Percentiles rank a stretch among this genome's conserved stretches.
Evolutionary conservation across 1,139 yeast species (phyloP).

Genomic region (Yamadazyma spencermartinsiae): DNA sequence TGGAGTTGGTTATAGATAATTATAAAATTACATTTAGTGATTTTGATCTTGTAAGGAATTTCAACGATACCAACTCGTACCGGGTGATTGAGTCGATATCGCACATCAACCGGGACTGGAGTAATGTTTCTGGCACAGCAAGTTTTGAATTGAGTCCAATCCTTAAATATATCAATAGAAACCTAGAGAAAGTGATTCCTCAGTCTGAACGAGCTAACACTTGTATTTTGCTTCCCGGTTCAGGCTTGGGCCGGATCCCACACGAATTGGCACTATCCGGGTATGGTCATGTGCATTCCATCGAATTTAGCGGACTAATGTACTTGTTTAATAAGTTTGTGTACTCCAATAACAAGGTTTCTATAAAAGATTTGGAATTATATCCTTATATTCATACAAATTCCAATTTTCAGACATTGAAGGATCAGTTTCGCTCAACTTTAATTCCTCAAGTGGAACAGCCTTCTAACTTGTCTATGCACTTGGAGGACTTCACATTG

Average conservation of each 20-base stretch:
- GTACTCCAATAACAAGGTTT: constrained; percentile 23
- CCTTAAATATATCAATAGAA: constrained; percentile 43
- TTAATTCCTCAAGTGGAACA: constrained; percentile 31
- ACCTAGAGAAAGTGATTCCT: constrained; percentile 30
- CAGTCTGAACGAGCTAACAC: constrained; percentile 32
- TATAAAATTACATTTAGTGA: constrained; percentile 42
- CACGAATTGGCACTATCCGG: constrained; percentile 50
- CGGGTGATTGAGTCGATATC: constrained; percentile 70
- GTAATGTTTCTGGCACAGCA: not conserved
- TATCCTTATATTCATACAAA: constrained; percentile 72
- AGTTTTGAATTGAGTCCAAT: constrained; percentile 52
- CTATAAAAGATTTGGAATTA: constrained; percentile 26
- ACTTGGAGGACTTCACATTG: constrained; percentile 65
- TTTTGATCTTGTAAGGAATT: constrained; percentile 28
- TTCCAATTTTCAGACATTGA: constrained; percentile 59
- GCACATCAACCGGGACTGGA: constrained; percentile 78
- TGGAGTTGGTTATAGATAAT: constrained; percentile 35
- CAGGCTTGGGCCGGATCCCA: constrained; percentile 75
- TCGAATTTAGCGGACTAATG: constrained; percentile 77
- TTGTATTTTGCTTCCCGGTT: constrained; percentile 69
- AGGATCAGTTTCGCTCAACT: constrained; percentile 55
- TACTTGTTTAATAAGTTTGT: constrained; percentile 59
- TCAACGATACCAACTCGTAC: constrained; percentile 30
- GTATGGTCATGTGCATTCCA: constrained; percentile 56
- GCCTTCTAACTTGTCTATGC: constrained; percentile 51